A percentile compares a stretch with the other conserved stretches of the same genome.
Evolutionary conservation across 2,329 filamentous ascomycete species (phyloP).

Genomic region (Endocalyx cinctus): DNA sequence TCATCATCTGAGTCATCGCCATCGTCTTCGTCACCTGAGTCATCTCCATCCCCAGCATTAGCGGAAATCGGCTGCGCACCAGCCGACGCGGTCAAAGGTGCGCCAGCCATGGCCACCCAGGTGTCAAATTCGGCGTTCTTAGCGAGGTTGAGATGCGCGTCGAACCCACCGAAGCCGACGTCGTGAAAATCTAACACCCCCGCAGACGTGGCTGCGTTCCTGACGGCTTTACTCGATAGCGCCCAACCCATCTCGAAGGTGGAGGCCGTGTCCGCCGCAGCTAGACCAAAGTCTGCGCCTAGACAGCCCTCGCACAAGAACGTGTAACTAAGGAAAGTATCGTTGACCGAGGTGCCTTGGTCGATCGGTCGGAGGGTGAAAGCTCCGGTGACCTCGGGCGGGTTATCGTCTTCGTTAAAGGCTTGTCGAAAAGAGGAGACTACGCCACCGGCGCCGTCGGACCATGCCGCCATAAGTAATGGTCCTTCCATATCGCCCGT

Average conservation of each 20-base stretch:
- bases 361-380: slow-evolving; percentile 36
- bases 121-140: slow-evolving; percentile 31
- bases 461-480: slow-evolving; percentile 40
- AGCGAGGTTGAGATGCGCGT: slow-evolving; percentile 27
- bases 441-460: slow-evolving; percentile 32
- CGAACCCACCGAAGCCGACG: slow-evolving; percentile 25
- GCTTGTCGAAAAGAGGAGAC: slow-evolving; percentile 40
- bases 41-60: slow-evolving; percentile 14
- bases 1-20: neutral
- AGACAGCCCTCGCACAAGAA: slow-evolving; percentile 39
- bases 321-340: slow-evolving; percentile 38
- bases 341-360: slow-evolving; percentile 38
- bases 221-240: slow-evolving; percentile 20
- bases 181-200: slow-evolving; percentile 27
- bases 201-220: slow-evolving; percentile 16
- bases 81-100: slow-evolving; percentile 20
- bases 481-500: slow-evolving; percentile 40
- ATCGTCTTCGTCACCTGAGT: slow-evolving; percentile 7
- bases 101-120: slow-evolving; percentile 36
- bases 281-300: slow-evolving; percentile 22
- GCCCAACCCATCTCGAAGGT: slow-evolving; percentile 33
- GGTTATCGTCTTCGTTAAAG: slow-evolving; percentile 37
- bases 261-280: slow-evolving; percentile 16
- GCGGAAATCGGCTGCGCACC: slow-evolving; percentile 11
- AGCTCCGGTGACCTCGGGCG: slow-evolving; percentile 36